phyloP scores from a whole-genome alignment of 768 basidiomycete genomes.

The Pleurotus salmoneostramineus region DNA sequence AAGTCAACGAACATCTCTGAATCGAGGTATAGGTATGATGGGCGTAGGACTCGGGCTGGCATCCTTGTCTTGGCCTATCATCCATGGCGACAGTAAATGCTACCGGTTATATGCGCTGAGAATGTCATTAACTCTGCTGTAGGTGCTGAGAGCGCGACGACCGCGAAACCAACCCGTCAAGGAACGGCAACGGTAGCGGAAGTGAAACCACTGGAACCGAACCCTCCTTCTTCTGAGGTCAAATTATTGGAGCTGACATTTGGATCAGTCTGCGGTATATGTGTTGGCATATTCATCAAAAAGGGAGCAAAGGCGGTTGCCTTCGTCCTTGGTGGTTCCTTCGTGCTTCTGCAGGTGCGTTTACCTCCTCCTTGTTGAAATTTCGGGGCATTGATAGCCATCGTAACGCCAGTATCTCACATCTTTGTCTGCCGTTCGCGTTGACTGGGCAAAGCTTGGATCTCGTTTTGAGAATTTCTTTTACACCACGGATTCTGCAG shows the following conservation, averaged over 20 bases:
- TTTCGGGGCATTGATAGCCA: background rate
- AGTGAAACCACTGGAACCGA: constrained; percentile 46
- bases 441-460: constrained; percentile 75
- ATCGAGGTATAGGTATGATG: constrained; percentile 30
- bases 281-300: constrained; percentile 91
- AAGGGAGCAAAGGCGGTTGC: constrained; percentile 87
- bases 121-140: background rate
- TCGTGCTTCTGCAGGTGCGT: constrained; percentile 85
- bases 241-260: constrained; percentile 81
- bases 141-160: constrained; percentile 7
- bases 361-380: background rate
- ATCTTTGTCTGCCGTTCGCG: constrained; percentile 64
- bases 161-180: constrained; percentile 6
- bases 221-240: constrained; percentile 70
- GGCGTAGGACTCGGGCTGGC: constrained; percentile 44
- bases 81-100: constrained; percentile 51
- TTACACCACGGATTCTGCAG: constrained; percentile 58
- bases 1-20: constrained; percentile 6
- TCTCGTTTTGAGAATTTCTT: constrained; percentile 70
- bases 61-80: constrained; percentile 24
- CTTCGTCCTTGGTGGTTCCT: constrained; percentile 85
- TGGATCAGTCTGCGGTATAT: constrained; percentile 85
- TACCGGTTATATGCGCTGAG: constrained; percentile 2
- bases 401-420: constrained; percentile 62
- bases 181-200: constrained; percentile 12